phyloP scores from a whole-genome alignment of 768 basidiomycete species.

The Suillus plorans region DNA sequence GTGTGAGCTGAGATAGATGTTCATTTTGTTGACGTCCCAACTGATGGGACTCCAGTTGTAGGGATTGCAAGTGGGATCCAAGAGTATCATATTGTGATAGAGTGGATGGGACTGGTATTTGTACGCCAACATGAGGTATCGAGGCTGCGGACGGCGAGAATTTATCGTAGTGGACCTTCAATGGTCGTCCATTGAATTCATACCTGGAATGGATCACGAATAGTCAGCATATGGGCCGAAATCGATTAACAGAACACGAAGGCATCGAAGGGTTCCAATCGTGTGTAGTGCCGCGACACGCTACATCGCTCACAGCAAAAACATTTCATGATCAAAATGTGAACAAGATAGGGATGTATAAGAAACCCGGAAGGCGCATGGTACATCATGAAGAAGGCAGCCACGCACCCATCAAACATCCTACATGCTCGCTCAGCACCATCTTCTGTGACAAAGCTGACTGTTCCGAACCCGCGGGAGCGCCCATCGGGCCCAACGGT shows the following conservation, averaged over 20 bases:
- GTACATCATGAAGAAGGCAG: background rate
- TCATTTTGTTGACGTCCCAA: slow-evolving; percentile 20
- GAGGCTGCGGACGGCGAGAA: slow-evolving; percentile 47
- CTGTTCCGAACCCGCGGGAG: slow-evolving; percentile 91
- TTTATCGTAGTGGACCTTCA: slow-evolving; percentile 93
- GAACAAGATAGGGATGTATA: background rate
- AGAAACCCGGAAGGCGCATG: background rate
- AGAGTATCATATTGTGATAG: slow-evolving; percentile 22
- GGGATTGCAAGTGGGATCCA: slow-evolving; percentile 10
- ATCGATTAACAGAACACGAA: background rate
- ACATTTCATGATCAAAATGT: background rate
- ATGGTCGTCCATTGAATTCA: slow-evolving; percentile 81
- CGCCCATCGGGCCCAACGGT: slow-evolving; percentile 86
- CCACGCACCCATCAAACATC: slow-evolving; percentile 86
- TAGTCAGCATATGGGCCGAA: slow-evolving; percentile 9
- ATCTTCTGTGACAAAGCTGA: slow-evolving; percentile 77
- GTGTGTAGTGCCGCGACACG: background rate
- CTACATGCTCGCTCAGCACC: slow-evolving; percentile 84
- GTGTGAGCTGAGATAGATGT: slow-evolving; percentile 2
- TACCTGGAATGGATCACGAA: slow-evolving; percentile 46
- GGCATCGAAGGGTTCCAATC: background rate
- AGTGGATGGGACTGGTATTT: slow-evolving; percentile 14
- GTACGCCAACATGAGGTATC: slow-evolving; percentile 23
- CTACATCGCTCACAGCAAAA: background rate
- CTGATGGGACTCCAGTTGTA: slow-evolving; percentile 3